Evolutionary conservation across 1,284 basidiomycete genomes (phyloP), one percentile per base, ranked within the genome.

Genomic region (Microbotryum silenes-acaulis): DNA sequence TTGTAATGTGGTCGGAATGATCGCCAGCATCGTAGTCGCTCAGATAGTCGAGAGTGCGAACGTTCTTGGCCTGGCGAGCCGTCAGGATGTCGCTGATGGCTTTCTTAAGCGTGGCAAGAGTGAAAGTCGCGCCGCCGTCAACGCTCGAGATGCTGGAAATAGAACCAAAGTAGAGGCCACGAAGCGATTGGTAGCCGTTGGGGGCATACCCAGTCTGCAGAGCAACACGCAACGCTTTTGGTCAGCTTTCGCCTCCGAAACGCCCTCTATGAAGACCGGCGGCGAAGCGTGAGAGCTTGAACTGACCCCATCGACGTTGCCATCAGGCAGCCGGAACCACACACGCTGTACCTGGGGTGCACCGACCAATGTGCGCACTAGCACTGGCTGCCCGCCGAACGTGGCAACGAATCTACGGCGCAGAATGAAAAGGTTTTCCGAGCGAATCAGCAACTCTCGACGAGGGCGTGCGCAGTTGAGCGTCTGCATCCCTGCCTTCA

Each of bases 161-260:
- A 6, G 63, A 67, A n/a, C 69, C 69, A 46, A 65, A 66, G 57
- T 69, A 71, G 8, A 71, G 67, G 33, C 58, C 58, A 21, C 66
- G 63, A 14, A 71, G 59, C 3, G 61, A 63, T n/a, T 60, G 52
- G 59, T 69, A 66, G 56, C 62, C 60, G 20, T 52, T 64, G 4
- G 47, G 27, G 2, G 65, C 10, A 56, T 61, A 67, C 1, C 66
- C 63, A 27, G 25, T 57, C 61, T 21, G 57, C 61, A 16, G 29
- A 52, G 25, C 37, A 42, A 16, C 37, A 10, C 37, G 12, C 6
- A 42, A 42, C 37, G 16, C 37, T 42, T 31, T 31, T 18, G 16
- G 37, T 27, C 44, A 21, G 20, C 5, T 42, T 20, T 29, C 56
- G 20, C 16, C 16, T 42, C 37, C 37, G 37, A 42, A 42, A n/a